These are phyloP conservation scores for Suillus bovinus DNA, from an alignment of 768 basidiomycete species.

Conservation along the genomic window DNA sequence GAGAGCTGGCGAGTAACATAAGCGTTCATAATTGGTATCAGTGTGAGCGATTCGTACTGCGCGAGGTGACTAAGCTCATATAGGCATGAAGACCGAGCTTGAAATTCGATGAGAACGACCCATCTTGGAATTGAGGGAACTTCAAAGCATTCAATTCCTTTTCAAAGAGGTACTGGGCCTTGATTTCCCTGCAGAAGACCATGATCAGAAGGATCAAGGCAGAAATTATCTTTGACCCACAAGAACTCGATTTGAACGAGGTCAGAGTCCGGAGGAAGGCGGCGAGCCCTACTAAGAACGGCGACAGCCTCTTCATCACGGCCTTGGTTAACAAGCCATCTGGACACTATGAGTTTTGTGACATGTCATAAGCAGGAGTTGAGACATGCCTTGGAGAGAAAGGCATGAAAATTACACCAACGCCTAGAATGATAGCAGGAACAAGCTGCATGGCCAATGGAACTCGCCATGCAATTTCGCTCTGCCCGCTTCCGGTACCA, in stretches of 20 bases:
- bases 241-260: constrained; percentile 74
- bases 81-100: constrained; percentile 64
- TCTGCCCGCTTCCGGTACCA: constrained; percentile 55
- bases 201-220: not conserved
- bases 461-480: constrained; percentile 73
- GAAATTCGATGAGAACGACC: constrained; percentile 53
- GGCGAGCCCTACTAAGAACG: constrained; percentile 62
- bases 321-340: constrained; percentile 78
- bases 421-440: constrained; percentile 68
- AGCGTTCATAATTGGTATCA: constrained; percentile 2
- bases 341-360: constrained; percentile 19
- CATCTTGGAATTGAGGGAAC: constrained; percentile 68
- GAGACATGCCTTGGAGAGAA: constrained; percentile 64
- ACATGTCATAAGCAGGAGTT: not conserved
- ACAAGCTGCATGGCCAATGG: constrained; percentile 74
- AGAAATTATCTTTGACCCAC: constrained; percentile 39
- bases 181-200: constrained; percentile 54
- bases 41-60: constrained; percentile 27
- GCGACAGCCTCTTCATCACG: constrained; percentile 71
- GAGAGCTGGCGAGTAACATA: constrained; percentile 40
- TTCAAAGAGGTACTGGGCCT: constrained; percentile 73
- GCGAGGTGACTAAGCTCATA: constrained; percentile 55
- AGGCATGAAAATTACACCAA: constrained; percentile 76
- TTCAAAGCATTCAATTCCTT: constrained; percentile 56
- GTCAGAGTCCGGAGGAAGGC: constrained; percentile 55